phyloP scores from a whole-genome alignment of 345 rosid species.

The Ceriops zippeliana region DNA sequence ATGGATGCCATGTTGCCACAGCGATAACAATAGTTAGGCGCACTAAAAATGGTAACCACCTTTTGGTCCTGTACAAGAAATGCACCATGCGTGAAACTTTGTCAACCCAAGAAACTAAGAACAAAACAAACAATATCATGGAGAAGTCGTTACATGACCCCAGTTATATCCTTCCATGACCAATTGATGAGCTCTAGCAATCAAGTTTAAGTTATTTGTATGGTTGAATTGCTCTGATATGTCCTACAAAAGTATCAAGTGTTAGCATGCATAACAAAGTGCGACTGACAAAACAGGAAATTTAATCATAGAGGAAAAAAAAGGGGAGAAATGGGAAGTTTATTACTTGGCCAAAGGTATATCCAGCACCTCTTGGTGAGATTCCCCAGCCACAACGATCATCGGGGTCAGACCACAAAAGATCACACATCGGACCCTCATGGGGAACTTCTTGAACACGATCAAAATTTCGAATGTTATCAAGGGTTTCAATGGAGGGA shows the following conservation, averaged over 20 bases:
- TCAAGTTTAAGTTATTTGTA: constrained; percentile 79
- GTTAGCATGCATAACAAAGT: neutral
- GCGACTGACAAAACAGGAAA: neutral
- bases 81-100: constrained; percentile 5
- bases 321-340: neutral
- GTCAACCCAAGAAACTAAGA: constrained; percentile 1
- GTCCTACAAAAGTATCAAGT: constrained; percentile 47
- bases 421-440: constrained; percentile 99
- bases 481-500: constrained; percentile 87
- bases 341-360: constrained; percentile 91
- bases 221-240: constrained; percentile 96
- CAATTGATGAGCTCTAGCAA: constrained; percentile 92
- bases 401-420: constrained; percentile 97
- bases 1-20: constrained; percentile 99
- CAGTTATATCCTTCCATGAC: constrained; percentile 98
- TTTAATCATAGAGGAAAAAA: neutral
- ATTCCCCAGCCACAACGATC: constrained; percentile 98
- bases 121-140: neutral
- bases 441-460: constrained; percentile 97
- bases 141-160: constrained; percentile 70
- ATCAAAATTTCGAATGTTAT: constrained; percentile 84
- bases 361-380: constrained; percentile 96
- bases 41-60: constrained; percentile 94
- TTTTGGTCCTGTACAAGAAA: constrained; percentile 70
- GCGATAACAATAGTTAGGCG: constrained; percentile 94